Conservation (phyloP, 768 basidiomycete species). For the Mycena haematopus region DNA sequence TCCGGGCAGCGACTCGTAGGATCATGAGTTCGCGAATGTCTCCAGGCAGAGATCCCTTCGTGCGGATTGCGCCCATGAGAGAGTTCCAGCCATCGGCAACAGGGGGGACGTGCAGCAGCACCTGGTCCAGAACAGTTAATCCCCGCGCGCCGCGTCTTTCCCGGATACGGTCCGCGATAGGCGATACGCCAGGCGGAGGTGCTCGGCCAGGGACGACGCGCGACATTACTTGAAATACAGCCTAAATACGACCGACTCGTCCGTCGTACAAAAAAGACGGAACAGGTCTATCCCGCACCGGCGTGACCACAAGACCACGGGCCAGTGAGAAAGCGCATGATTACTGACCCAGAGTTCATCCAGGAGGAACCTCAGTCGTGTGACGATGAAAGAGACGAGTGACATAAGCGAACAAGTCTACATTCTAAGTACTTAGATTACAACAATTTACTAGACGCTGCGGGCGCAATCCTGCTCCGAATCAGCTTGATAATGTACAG, state of each 20-base stretch:
- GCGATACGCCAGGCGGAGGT: conserved; percentile 49
- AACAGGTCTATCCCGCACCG: conserved; percentile 11
- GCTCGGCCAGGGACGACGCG: conserved; percentile 51
- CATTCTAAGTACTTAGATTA: conserved; percentile 39
- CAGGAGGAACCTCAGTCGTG: neutral
- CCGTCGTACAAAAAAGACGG: conserved; percentile 2
- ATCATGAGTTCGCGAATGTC: conserved; percentile 62
- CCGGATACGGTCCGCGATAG: conserved; percentile 56
- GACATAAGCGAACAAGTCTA: neutral
- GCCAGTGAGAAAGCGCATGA: neutral
- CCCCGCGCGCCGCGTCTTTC: conserved; percentile 55
- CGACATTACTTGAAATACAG: conserved; percentile 35
- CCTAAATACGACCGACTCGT: neutral
- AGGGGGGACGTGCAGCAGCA: conserved; percentile 54
- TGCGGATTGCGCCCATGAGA: conserved; percentile 56
- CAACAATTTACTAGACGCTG: conserved; percentile 90
- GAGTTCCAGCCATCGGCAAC: conserved; percentile 59
- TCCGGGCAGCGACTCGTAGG: conserved; percentile 56
- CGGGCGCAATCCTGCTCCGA: conserved; percentile 85
- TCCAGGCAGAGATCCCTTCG: conserved; percentile 51
- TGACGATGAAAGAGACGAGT: neutral
- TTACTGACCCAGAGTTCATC: neutral
- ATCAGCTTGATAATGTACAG: conserved; percentile 90
- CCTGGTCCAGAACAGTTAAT: conserved; percentile 56
- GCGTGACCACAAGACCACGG: conserved; percentile 12